Evolutionary conservation across 129 eudicot species (phyloP), one percentile per base, ranked within the genome.

Genomic region (Silybum marianum): DNA sequence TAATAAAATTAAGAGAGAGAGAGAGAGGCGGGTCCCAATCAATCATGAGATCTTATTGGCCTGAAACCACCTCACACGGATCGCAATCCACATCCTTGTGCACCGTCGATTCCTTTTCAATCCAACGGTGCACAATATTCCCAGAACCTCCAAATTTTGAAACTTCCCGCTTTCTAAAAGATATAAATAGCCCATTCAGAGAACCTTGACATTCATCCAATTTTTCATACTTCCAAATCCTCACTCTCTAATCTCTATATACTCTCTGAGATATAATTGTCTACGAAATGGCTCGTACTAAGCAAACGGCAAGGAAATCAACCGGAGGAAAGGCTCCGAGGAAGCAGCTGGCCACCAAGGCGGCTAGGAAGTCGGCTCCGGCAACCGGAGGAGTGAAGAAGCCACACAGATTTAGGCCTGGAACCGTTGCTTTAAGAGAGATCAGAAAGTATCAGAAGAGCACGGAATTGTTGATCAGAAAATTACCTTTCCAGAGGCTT

Each of bases 341-440:
- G 78, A 75, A 51, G 69, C 78, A 75, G 24, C 39, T 46, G 19
- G 67, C 78, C 12, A 75, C 78, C 9, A 51, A 75, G 38, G 78
- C 78, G 2, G 69, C 78, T 0, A 30, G 78, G 16, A 75, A 75
- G 16, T 75, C 78, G 48, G 78, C 78, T 4, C 78, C 78, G 69
- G 78, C 78, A 2, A 75, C 78, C 78, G 78, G 78, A 46, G 78
- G 78, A 44, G 78, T 75, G 67, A 75, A 51, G 69, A 75, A 75
- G 77, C 77, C 77, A 10, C 77, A 73, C 77, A 73, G 77, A 40
- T 73, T 73, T 16, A 40, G 62, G 77, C 77, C 77, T 9, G 77
- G 62, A 73, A 73, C 77, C 13, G 77, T 73, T 0, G 77, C 77
- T 3, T 8, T 73, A 9, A n/a, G 77, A n/a, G 77, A 73, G 6